Base-by-base conservation (phyloP, 169 alveolate genomes). In the Babesia ovata region DNA sequence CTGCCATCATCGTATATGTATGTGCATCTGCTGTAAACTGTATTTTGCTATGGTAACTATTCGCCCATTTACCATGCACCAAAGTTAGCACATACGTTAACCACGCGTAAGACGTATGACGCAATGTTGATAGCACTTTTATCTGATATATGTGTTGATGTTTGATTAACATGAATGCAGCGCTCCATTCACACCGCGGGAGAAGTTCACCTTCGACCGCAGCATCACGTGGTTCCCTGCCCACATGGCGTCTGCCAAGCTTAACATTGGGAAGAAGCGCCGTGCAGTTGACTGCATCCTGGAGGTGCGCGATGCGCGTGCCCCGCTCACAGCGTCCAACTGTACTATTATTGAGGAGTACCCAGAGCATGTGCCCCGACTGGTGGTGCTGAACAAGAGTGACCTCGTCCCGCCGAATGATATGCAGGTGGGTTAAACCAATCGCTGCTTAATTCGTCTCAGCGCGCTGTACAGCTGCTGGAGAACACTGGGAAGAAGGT, bases 141-240 rank as follows among this genome's bases (percentile, higher is more conserved):
- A 24, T 17, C 11, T 11, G 36, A 78, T 33, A 6, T 33, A 33
- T 33, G 39, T 6, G 2, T 33, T 33, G 39, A 2, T 33, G 39
- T 2, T 33, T 33, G 2, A 6, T 24, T 58, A 22, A 33, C 26
- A 11, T 24, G 53, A 17, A 19, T 48, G 60, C 60, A 63, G 73
- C 58, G 22, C n/a, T 44, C 7, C 58, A 2, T 74, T 83, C 75
- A 45, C 29, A 2, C 53, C 85, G 9, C 46, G 90, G 22, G 60
- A 56, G 14, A 70, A 67, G 65, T 83, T 83, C 69, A 54, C 28
- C 22, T 83, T 59, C 44, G 90, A 83, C 63, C 66, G 90, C 7
- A 74, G 82, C 70, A 73, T 83, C n/a, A 48, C 90, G 26, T 83
- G 90, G 90, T 83, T 39, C 36, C 79, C 90, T 11, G 66, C 86